Percentiles rank a stretch among this genome's conserved stretches.
Evolutionary conservation across 768 basidiomycete genomes (phyloP).

Genomic region (Imleria badia): DNA sequence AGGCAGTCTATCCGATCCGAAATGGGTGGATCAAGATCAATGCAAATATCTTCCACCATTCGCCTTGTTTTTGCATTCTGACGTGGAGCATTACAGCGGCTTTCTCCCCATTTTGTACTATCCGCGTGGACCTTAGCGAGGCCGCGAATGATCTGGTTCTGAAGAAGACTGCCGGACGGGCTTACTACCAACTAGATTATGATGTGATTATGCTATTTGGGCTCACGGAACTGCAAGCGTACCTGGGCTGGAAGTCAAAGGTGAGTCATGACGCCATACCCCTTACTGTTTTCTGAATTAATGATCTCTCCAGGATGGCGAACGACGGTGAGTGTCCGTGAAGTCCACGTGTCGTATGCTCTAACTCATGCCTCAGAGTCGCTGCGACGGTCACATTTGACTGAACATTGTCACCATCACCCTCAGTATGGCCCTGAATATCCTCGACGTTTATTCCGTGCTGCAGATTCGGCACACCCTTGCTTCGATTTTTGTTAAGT

Average conservation of each 20-base stretch:
- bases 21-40: too few relatives aligned
- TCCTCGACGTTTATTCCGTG: too few relatives aligned
- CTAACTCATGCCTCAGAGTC: too few relatives aligned
- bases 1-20: slow-evolving; percentile 4
- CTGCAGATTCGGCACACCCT: too few relatives aligned
- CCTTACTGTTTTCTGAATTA: background rate
- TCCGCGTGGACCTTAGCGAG: too few relatives aligned
- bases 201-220: slow-evolving; percentile 9
- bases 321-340: slow-evolving; percentile 9
- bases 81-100: background rate
- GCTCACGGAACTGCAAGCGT: slow-evolving; percentile 7
- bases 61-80: too few relatives aligned
- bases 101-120: slow-evolving; percentile 8
- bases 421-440: too few relatives aligned
- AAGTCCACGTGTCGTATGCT: too few relatives aligned
- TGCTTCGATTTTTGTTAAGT: too few relatives aligned
- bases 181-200: slow-evolving; percentile 13
- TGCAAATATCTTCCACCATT: too few relatives aligned
- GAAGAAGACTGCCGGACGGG: background rate
- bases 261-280: background rate
- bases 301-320: background rate
- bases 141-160: background rate
- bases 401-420: too few relatives aligned
- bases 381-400: too few relatives aligned
- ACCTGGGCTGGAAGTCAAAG: slow-evolving; percentile 7